phyloP scores from a whole-genome alignment of 2,329 filamentous ascomycete genomes.

The Fusarium chuoi region DNA sequence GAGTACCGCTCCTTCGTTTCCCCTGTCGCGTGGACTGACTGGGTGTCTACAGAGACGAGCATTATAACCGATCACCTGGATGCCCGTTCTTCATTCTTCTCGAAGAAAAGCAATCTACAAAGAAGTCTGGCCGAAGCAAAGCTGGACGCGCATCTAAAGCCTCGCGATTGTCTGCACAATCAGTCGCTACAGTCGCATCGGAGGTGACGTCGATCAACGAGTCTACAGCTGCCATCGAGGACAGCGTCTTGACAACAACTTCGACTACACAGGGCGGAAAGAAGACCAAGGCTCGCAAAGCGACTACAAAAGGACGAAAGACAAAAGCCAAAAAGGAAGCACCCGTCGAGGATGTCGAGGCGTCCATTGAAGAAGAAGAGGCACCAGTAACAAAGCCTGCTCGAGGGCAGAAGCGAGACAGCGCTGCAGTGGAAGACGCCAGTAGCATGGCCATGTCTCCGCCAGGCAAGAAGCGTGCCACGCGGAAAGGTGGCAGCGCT shows the following conservation, averaged over 20 bases:
- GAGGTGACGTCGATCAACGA: constrained; percentile 62
- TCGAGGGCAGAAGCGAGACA: constrained; percentile 71
- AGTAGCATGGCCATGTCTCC: constrained; percentile 53
- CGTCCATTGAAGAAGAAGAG: constrained; percentile 37
- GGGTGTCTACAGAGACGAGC: constrained; percentile 74
- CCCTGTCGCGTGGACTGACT: constrained; percentile 38
- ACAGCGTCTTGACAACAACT: constrained; percentile 68
- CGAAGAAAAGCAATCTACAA: constrained; percentile 63
- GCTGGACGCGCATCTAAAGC: constrained; percentile 72
- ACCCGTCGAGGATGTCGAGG: constrained; percentile 55
- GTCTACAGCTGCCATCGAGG: constrained; percentile 61
- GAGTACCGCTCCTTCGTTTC: constrained; percentile 49
- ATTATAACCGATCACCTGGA: constrained; percentile 78
- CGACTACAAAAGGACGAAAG: constrained; percentile 42
- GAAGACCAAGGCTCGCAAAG: constrained; percentile 69
- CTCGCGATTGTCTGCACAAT: constrained; percentile 72
- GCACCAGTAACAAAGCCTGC: constrained; percentile 49
- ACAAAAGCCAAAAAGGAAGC: constrained; percentile 64
- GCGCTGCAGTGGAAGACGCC: constrained; percentile 66
- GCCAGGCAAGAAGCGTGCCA: constrained; percentile 69
- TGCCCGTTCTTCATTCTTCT: constrained; percentile 85
- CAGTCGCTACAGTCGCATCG: constrained; percentile 61
- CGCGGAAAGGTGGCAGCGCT: constrained; percentile 60
- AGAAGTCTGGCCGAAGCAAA: constrained; percentile 66
- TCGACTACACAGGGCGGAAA: constrained; percentile 68